Evolutionary conservation across 345 rosid species (phyloP).

Genomic region (Citrus mangshanensis): DNA sequence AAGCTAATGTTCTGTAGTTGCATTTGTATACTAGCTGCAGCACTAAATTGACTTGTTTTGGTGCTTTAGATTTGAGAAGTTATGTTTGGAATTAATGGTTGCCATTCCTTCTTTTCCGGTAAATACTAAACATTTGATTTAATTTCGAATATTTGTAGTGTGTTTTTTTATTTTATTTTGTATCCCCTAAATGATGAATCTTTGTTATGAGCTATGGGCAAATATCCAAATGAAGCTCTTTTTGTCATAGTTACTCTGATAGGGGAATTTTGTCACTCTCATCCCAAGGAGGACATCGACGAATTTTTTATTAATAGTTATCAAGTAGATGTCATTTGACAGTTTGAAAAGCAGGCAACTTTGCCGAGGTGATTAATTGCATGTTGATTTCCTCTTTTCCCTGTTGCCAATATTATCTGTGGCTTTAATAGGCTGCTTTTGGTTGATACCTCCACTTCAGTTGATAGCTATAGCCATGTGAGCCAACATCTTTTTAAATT

Average conservation of each 20-base stretch:
- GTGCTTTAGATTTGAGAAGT: no score
- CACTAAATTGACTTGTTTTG: neutral
- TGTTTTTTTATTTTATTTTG: neutral
- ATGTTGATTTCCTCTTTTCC: conserved; percentile 44
- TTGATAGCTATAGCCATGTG: conserved; percentile 4
- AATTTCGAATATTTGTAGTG: neutral
- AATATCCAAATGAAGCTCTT: conserved; percentile 55
- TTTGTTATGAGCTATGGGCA: conserved; percentile 53
- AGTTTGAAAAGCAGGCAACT: conserved; percentile 31
- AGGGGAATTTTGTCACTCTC: conserved; percentile 25
- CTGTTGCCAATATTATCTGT: conserved; percentile 43
- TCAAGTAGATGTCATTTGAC: neutral
- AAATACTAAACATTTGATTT: no score
- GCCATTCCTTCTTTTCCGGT: neutral
- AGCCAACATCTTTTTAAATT: conserved; percentile 2
- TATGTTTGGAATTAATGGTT: no score
- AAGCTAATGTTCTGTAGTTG: neutral
- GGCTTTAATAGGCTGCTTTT: conserved; percentile 11
- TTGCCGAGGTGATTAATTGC: conserved; percentile 42
- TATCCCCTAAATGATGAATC: conserved; percentile 57
- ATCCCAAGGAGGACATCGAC: neutral
- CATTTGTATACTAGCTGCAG: neutral
- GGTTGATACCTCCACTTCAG: conserved; percentile 6
- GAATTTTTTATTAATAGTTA: neutral
- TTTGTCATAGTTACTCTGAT: conserved; percentile 89